Evolutionary conservation across 164 flowering plant genomes (phyloP).

Genomic region (Platanus orientalis): DNA sequence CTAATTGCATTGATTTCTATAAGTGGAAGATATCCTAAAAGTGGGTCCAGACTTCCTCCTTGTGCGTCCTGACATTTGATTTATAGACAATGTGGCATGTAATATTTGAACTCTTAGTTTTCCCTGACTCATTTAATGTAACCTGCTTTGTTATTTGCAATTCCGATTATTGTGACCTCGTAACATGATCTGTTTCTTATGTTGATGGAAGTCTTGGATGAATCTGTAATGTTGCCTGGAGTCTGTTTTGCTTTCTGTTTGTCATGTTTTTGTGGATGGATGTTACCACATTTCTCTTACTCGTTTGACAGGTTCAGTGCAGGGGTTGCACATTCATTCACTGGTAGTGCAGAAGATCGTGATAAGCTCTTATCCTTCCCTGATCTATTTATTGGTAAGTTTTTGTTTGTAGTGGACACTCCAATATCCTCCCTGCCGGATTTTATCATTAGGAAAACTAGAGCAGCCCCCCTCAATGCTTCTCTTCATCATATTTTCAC

Average conservation of each 20-base stretch:
- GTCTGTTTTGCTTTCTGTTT: background rate
- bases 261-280: constrained; percentile 1
- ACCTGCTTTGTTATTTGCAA: too few species aligned
- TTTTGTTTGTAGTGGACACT: background rate
- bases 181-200: background rate
- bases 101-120: too few species aligned
- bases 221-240: background rate
- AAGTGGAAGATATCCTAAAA: background rate
- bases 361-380: constrained; percentile 65
- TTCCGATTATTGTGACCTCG: too few species aligned
- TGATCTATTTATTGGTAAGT: constrained; percentile 74
- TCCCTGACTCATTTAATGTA: too few species aligned
- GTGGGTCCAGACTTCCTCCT: background rate
- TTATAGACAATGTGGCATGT: background rate
- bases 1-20: background rate
- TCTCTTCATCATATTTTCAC: too few species aligned
- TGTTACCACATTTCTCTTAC: constrained; percentile 7
- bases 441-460: too few species aligned
- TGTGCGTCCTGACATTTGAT: background rate
- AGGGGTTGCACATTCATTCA: constrained; percentile 95
- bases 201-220: background rate
- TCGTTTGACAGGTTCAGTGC: constrained; percentile 47
- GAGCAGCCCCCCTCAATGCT: too few species aligned
- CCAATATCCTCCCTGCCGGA: too few species aligned
- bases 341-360: constrained; percentile 80